Conservation (phyloP, 2,329 filamentous ascomycete species). For the Hirsutella rhossiliensis region DNA sequence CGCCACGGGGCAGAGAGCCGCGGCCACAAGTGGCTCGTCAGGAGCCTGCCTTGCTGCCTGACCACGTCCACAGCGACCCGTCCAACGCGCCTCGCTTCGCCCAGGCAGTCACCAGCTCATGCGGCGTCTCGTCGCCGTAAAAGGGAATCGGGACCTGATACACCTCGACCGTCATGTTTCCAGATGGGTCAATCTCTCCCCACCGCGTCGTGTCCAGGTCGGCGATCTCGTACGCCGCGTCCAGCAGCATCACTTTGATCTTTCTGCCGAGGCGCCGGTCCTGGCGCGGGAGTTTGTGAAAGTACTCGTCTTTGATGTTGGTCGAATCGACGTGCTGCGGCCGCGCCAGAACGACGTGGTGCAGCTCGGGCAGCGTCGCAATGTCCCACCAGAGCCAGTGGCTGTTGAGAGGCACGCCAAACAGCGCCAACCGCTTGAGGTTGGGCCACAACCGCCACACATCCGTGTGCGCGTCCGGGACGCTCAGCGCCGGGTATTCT, state of each 20-base stretch:
- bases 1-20: background rate
- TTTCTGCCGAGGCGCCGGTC: slow-evolving; percentile 13
- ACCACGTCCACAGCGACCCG: slow-evolving; percentile 26
- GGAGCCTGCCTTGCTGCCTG: slow-evolving; percentile 8
- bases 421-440: slow-evolving; percentile 29
- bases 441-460: slow-evolving; percentile 31
- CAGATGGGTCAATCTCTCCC: slow-evolving; percentile 22
- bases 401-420: slow-evolving; percentile 23
- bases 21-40: background rate
- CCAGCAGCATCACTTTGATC: slow-evolving; percentile 20
- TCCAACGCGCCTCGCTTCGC: slow-evolving; percentile 26
- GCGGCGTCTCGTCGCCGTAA: slow-evolving; percentile 23
- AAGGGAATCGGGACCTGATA: slow-evolving; percentile 26
- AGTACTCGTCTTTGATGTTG: slow-evolving; percentile 30
- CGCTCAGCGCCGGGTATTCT: slow-evolving; percentile 30
- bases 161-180: slow-evolving; percentile 23
- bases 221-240: slow-evolving; percentile 12
- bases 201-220: slow-evolving; percentile 15
- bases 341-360: slow-evolving; percentile 29
- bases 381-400: slow-evolving; percentile 27
- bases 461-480: slow-evolving; percentile 19
- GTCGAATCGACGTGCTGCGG: slow-evolving; percentile 17
- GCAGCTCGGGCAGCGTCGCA: slow-evolving; percentile 21
- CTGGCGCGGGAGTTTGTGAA: slow-evolving; percentile 18
- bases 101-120: slow-evolving; percentile 26